These are phyloP conservation scores for Chrysosporium keratinophilum DNA, from an alignment of 2,329 filamentous ascomycete genomes.

Conservation along the genomic window DNA sequence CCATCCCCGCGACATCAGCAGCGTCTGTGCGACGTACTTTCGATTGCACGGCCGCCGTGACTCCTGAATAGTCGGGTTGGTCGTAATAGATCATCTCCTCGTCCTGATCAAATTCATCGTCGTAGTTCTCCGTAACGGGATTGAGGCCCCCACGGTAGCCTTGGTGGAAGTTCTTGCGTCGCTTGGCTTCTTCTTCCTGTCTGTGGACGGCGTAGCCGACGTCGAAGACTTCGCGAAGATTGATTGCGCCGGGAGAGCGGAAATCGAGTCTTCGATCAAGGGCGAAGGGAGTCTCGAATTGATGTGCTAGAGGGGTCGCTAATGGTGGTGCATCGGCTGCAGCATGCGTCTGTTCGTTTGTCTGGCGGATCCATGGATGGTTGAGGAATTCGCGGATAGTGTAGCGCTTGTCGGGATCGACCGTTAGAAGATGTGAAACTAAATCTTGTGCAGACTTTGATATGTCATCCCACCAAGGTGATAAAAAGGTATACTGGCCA, in stretches of 20 bases:
- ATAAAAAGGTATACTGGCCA: conserved; percentile 94
- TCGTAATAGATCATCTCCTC: conserved; percentile 40
- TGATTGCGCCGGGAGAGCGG: conserved; percentile 87
- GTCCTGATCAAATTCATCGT: conserved; percentile 55
- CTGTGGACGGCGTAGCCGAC: conserved; percentile 96
- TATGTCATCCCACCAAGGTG: conserved; percentile 98
- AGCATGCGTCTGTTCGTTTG: conserved; percentile 56
- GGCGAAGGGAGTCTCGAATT: conserved; percentile 44
- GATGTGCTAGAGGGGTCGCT: conserved; percentile 53
- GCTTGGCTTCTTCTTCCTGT: conserved; percentile 91
- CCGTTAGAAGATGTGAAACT: conserved; percentile 83
- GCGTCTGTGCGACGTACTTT: conserved; percentile 56
- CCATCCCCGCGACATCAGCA: conserved; percentile 59
- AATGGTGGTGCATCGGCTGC: conserved; percentile 60
- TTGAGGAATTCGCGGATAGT: conserved; percentile 84
- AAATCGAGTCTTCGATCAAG: conserved; percentile 73
- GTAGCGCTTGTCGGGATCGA: conserved; percentile 90
- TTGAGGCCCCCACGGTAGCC: conserved; percentile 57
- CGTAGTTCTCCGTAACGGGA: conserved; percentile 54
- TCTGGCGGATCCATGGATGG: conserved; percentile 85
- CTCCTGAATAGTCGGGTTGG: conserved; percentile 26
- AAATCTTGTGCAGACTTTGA: conserved; percentile 90
- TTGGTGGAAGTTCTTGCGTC: conserved; percentile 71
- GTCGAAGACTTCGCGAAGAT: conserved; percentile 93
- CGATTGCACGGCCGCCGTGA: conserved; percentile 45